These are phyloP conservation scores for Stephania cephalantha DNA, from an alignment of 164 flowering plant genomes.

Conservation along the genomic window DNA sequence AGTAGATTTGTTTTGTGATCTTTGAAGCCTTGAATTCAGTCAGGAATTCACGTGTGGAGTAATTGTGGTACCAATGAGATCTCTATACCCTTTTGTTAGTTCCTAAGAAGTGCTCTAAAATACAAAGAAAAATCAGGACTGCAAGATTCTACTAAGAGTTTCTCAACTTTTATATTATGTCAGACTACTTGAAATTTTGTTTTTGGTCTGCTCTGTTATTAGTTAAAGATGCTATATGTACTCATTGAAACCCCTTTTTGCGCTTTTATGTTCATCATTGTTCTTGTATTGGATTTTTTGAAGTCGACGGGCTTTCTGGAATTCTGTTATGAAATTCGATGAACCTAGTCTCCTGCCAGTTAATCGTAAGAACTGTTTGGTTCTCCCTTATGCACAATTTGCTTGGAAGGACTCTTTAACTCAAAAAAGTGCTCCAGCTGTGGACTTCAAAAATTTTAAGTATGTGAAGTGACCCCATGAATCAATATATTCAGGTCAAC, in stretches of 20 bases:
- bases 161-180: neutral
- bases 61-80: neutral
- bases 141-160: neutral
- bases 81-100: neutral
- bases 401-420: neutral
- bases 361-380: neutral
- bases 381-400: neutral
- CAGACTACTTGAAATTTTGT: neutral
- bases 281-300: neutral
- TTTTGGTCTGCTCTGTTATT: neutral
- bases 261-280: neutral
- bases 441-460: neutral
- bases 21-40: neutral
- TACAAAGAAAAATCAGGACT: neutral
- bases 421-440: neutral
- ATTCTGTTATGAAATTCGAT: neutral
- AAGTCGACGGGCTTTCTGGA: neutral
- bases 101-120: neutral
- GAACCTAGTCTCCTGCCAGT: neutral
- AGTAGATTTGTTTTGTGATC: constrained; percentile 8
- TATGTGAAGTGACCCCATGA: neutral
- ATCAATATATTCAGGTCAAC: neutral
- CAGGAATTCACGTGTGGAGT: constrained; percentile 7
- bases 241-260: neutral
- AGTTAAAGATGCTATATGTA: neutral